Percentiles rank a stretch among this genome's conserved stretches.
Evolutionary conservation across 352 stramenopile species (phyloP).

Genomic region (Aphanomyces invadans): DNA sequence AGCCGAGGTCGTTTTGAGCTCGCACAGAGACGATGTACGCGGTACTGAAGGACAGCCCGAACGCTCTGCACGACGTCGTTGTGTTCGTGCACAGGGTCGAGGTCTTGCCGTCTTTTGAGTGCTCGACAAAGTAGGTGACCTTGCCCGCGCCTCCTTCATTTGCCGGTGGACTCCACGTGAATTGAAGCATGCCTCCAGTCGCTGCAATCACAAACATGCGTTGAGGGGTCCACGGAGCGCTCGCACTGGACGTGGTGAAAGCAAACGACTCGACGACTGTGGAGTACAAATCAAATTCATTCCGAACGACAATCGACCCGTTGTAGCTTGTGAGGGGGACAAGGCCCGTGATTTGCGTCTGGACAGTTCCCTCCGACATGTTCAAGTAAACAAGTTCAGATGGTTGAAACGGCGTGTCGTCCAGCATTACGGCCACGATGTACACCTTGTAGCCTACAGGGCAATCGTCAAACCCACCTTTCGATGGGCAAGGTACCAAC

Average conservation of each 20-base stretch:
- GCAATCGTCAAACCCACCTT: too few species aligned
- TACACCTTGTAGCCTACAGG: neutral
- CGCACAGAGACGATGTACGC: slow-evolving; percentile 36
- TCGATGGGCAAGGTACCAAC: neutral
- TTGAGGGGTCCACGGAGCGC: neutral
- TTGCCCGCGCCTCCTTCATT: slow-evolving; percentile 34
- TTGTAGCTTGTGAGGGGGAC: neutral
- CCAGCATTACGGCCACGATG: neutral
- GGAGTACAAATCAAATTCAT: slow-evolving; percentile 12
- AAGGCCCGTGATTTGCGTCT: neutral
- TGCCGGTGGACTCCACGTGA: slow-evolving; percentile 38
- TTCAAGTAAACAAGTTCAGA: neutral
- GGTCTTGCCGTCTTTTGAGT: slow-evolving; percentile 20
- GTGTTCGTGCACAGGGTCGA: slow-evolving; percentile 2
- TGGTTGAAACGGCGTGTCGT: neutral
- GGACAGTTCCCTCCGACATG: neutral
- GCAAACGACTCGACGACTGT: neutral
- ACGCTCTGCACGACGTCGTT: slow-evolving; percentile 28
- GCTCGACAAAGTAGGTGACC: slow-evolving; percentile 31
- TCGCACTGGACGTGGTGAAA: slow-evolving; percentile 7
- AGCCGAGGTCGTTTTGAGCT: slow-evolving; percentile 32
- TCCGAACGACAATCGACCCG: neutral
- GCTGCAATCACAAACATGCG: neutral
- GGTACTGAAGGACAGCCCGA: slow-evolving; percentile 41
- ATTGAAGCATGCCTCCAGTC: slow-evolving; percentile 37